Conservation (phyloP, 2,329 filamentous ascomycete genomes). For the Ceratocystis lukuohia region DNA sequence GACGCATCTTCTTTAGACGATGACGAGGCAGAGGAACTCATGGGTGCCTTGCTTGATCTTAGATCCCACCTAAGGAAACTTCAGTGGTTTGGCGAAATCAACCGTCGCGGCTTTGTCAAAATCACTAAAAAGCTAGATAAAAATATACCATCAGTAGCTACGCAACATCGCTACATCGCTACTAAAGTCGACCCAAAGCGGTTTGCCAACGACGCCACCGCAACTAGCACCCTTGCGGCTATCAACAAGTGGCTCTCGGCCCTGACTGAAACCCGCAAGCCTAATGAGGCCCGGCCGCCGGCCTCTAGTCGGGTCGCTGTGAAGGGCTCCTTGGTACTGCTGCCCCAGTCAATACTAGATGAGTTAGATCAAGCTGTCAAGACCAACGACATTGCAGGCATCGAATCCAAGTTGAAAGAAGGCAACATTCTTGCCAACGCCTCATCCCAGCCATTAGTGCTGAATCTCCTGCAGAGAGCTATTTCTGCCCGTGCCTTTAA, state of each 20-base stretch:
- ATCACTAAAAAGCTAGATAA: slow-evolving; percentile 99
- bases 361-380: slow-evolving; percentile 59
- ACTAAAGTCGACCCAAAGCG: slow-evolving; percentile 80
- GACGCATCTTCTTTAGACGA: slow-evolving; percentile 61
- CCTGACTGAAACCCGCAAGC: slow-evolving; percentile 47
- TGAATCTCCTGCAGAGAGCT: slow-evolving; percentile 65
- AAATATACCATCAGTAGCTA: slow-evolving; percentile 62
- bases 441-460: slow-evolving; percentile 52
- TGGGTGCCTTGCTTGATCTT: slow-evolving; percentile 79
- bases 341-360: slow-evolving; percentile 52
- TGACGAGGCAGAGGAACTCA: slow-evolving; percentile 82
- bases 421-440: slow-evolving; percentile 34
- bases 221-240: slow-evolving; percentile 37
- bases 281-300: slow-evolving; percentile 61
- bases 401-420: slow-evolving; percentile 18
- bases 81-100: slow-evolving; percentile 97
- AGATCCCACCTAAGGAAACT: slow-evolving; percentile 78
- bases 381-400: slow-evolving; percentile 43
- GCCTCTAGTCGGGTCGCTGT: slow-evolving; percentile 65
- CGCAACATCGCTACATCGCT: slow-evolving; percentile 74
- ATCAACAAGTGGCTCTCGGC: slow-evolving; percentile 89
- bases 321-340: slow-evolving; percentile 57
- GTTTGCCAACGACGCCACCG: slow-evolving; percentile 61
- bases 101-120: slow-evolving; percentile 87
- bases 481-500: slow-evolving; percentile 56